Conservation (phyloP, 2,329 filamentous ascomycete species). For the Iodosphaeria phyllophila region DNA sequence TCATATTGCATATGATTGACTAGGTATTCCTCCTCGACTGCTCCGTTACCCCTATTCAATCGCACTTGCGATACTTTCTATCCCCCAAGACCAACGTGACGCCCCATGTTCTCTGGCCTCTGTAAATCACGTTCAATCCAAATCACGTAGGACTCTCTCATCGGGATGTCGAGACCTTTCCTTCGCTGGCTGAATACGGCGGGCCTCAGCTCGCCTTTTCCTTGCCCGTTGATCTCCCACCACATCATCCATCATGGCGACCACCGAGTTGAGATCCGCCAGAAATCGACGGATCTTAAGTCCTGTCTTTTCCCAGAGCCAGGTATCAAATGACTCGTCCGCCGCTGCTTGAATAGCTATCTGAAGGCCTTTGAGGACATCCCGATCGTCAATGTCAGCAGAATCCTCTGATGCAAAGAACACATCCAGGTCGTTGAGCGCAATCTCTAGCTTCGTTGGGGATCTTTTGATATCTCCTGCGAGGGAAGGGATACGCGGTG, state of each 20-base stretch:
- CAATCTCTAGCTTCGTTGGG: background rate
- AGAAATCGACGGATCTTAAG: conserved; percentile 33
- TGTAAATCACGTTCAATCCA: no score
- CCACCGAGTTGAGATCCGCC: conserved; percentile 31
- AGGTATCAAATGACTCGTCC: conserved; percentile 31
- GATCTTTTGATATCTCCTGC: no score
- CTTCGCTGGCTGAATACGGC: conserved; percentile 1
- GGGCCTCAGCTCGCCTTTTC: conserved; percentile 4
- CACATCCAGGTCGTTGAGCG: conserved; percentile 8
- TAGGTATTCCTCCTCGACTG: no score
- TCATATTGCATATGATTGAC: no score
- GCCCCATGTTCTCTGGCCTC: no score
- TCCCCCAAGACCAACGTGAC: no score
- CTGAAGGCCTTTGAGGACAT: conserved; percentile 34
- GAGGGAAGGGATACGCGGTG: no score
- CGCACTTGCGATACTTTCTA: no score
- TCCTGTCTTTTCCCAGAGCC: conserved; percentile 31
- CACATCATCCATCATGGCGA: conserved; percentile 18
- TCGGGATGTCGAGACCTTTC: no score
- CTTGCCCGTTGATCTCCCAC: conserved; percentile 6
- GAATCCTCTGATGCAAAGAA: conserved; percentile 19
- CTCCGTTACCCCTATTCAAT: no score
- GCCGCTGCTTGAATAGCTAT: conserved; percentile 37
- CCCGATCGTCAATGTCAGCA: conserved; percentile 23
- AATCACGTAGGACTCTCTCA: no score